Evolutionary conservation across 768 basidiomycete genomes (phyloP).

Genomic region (Gloeopeniophorella convolvens): DNA sequence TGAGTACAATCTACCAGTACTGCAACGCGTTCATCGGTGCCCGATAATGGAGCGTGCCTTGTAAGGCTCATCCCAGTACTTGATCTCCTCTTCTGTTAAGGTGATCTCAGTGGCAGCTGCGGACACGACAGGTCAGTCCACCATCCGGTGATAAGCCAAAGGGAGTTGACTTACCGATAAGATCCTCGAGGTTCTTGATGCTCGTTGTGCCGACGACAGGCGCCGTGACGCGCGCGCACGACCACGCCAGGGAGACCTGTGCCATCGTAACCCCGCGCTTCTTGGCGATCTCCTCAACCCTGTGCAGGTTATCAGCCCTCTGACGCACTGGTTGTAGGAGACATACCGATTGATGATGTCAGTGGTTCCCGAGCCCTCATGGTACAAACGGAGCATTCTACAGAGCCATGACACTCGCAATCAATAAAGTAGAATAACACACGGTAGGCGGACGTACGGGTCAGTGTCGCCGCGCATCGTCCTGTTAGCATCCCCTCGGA

Average conservation of each 20-base stretch:
- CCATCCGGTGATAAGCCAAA: background rate
- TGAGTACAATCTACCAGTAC: too few relatives aligned
- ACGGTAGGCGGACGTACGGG: background rate
- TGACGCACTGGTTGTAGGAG: background rate
- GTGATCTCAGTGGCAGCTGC: conserved; percentile 9
- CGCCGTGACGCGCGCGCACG: conserved; percentile 6
- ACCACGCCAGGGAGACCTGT: conserved; percentile 36
- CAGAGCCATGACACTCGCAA: too few relatives aligned
- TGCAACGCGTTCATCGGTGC: background rate
- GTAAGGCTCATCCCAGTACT: conserved; percentile 17
- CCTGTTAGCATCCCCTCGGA: background rate
- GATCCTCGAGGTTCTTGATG: conserved; percentile 15
- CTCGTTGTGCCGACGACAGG: conserved; percentile 16
- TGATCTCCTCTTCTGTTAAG: conserved; percentile 13
- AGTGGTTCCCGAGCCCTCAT: conserved; percentile 4
- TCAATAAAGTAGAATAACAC: background rate
- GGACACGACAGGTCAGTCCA: conserved; percentile 9
- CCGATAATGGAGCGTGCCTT: conserved; percentile 12
- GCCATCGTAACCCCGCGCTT: conserved; percentile 36
- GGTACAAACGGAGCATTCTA: background rate
- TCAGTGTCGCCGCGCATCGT: conserved; percentile 4
- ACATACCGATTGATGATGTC: conserved; percentile 18
- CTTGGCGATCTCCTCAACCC: conserved; percentile 36
- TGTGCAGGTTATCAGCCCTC: conserved; percentile 6
- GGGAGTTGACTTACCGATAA: conserved; percentile 9